These are phyloP conservation scores for Auricularia sp. DNA, from an alignment of 768 basidiomycete species.

Conservation along the genomic window DNA sequence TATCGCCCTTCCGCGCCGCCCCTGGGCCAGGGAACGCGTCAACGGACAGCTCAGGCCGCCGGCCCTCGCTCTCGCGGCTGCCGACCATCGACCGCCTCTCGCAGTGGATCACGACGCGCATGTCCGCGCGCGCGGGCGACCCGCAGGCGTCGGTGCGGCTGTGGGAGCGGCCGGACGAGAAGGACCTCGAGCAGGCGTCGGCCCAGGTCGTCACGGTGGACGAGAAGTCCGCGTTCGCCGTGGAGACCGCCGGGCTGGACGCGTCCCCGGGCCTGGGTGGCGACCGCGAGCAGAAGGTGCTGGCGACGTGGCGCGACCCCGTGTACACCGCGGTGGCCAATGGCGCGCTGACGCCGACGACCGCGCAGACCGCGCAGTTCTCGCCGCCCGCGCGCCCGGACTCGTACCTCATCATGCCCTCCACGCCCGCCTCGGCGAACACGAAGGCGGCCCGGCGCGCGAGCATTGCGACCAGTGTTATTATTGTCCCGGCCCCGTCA, in stretches of 20 bases:
- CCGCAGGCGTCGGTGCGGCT: neutral
- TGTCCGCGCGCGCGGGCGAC: neutral
- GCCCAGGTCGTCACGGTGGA: neutral
- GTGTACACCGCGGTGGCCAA: neutral
- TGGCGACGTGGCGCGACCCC: neutral
- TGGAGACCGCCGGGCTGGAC: neutral
- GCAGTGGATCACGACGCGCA: neutral
- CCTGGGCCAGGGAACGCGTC: neutral
- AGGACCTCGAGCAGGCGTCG: neutral
- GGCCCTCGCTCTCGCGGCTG: neutral
- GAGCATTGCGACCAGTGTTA: neutral
- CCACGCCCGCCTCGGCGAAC: neutral
- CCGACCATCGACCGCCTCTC: neutral
- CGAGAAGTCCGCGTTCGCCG: neutral
- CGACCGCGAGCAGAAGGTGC: neutral
- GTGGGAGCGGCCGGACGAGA: neutral
- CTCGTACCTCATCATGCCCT: neutral
- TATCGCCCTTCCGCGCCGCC: neutral
- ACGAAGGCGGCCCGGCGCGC: neutral
- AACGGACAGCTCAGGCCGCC: neutral
- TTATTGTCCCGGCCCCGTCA: neutral
- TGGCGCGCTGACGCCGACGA: neutral
- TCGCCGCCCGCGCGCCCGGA: neutral
- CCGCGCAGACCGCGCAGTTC: neutral
- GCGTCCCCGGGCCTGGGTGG: neutral